phyloP scores from a whole-genome alignment of 176 grass and related monocot species.

The Triticum monococcum region DNA sequence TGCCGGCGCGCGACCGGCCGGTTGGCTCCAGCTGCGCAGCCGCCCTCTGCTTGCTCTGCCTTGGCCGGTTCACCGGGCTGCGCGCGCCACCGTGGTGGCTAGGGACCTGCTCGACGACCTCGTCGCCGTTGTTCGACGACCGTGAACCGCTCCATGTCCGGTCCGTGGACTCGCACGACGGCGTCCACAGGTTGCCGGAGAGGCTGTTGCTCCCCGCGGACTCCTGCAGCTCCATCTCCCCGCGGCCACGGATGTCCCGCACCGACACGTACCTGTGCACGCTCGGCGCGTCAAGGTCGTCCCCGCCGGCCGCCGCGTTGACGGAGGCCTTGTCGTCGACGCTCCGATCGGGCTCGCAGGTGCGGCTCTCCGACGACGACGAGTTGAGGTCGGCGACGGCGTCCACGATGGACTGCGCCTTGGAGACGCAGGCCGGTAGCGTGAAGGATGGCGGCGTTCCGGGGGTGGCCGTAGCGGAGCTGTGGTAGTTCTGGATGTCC shows the following conservation, averaged over 20 bases:
- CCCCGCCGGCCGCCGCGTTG: conserved; percentile 27
- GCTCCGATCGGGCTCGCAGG: background rate
- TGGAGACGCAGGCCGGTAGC: conserved; percentile 79
- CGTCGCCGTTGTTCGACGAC: conserved; percentile 27
- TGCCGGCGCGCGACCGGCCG: conserved; percentile 12
- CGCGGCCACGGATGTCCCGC: conserved; percentile 40
- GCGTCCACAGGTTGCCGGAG: conserved; percentile 51
- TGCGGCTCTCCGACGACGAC: conserved; percentile 42
- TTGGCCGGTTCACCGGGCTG: conserved; percentile 25
- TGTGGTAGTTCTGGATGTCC: conserved; percentile 91
- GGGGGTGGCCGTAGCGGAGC: background rate
- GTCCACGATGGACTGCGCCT: conserved; percentile 84
- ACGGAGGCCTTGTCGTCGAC: conserved; percentile 44
- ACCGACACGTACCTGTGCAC: conserved; percentile 52
- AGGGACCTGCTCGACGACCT: conserved; percentile 4
- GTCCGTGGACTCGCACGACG: conserved; percentile 67
- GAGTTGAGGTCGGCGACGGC: conserved; percentile 92
- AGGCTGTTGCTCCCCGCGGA: conserved; percentile 89
- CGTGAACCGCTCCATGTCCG: conserved; percentile 50
- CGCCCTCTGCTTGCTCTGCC: conserved; percentile 43
- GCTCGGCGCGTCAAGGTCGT: conserved; percentile 45
- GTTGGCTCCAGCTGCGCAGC: conserved; percentile 21
- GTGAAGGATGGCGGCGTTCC: conserved; percentile 37
- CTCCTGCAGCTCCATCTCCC: conserved; percentile 72
- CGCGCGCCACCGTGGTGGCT: background rate